phyloP scores from a whole-genome alignment of 2,329 filamentous ascomycete genomes.

The Dothideomycetes sp. region DNA sequence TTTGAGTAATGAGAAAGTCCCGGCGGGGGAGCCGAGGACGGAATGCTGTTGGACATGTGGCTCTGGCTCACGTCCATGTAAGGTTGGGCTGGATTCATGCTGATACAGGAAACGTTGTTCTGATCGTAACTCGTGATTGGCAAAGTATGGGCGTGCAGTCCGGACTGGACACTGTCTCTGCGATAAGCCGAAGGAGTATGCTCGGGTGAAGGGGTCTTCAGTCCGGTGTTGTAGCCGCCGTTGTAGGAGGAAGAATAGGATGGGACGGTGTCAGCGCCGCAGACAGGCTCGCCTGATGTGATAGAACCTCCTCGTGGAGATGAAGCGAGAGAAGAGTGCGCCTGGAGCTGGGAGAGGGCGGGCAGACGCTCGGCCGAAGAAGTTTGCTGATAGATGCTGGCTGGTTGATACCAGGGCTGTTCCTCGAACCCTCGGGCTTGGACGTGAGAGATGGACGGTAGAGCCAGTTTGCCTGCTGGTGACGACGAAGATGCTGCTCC shows the following conservation, averaged over 20 bases:
- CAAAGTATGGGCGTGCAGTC: slow-evolving; percentile 11
- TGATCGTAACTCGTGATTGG: slow-evolving; percentile 14
- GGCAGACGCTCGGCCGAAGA: slow-evolving; percentile 62
- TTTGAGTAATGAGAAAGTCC: slow-evolving; percentile 68
- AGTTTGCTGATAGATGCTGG: slow-evolving; percentile 41
- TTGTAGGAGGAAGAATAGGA: slow-evolving; percentile 42
- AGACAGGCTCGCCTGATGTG: slow-evolving; percentile 40
- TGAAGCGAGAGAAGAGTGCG: slow-evolving; percentile 60
- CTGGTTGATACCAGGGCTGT: slow-evolving; percentile 45
- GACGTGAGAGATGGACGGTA: slow-evolving; percentile 76
- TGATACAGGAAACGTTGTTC: slow-evolving; percentile 33
- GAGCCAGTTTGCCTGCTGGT: slow-evolving; percentile 78
- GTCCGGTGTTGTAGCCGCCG: slow-evolving; percentile 41
- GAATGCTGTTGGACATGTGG: slow-evolving; percentile 18
- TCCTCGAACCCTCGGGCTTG: slow-evolving; percentile 70
- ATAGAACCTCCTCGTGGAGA: slow-evolving; percentile 71
- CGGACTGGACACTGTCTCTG: slow-evolving; percentile 16
- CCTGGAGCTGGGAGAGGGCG: slow-evolving; percentile 58
- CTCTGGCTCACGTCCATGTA: slow-evolving; percentile 59
- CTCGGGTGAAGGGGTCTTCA: slow-evolving; percentile 70
- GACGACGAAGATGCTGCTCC: slow-evolving; percentile 13
- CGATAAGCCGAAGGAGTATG: slow-evolving; percentile 42
- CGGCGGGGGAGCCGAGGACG: slow-evolving; percentile 46
- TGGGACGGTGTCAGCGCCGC: slow-evolving; percentile 29
- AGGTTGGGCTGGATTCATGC: slow-evolving; percentile 73